phyloP scores from a whole-genome alignment of 176 grass and related monocot species.

The Luzula sylvatica region DNA sequence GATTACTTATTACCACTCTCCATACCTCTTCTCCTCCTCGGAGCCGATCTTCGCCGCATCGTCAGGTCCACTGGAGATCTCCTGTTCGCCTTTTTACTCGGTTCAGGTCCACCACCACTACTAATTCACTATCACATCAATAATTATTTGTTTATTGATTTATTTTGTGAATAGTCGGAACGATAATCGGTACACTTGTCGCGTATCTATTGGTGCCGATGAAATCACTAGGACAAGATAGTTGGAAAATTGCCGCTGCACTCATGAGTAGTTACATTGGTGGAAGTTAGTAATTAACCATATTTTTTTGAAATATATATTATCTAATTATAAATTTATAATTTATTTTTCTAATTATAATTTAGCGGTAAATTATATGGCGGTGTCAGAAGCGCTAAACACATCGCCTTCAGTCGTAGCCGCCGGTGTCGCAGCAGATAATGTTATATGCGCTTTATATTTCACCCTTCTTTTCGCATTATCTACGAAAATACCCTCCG shows the following conservation, averaged over 20 bases:
- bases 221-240: constrained; percentile 71
- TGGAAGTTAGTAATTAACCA: constrained; percentile 33
- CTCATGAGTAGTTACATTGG: constrained; percentile 97
- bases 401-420: constrained; percentile 55
- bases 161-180: constrained; percentile 33
- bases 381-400: constrained; percentile 50
- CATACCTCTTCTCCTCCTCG: constrained; percentile 74
- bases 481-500: constrained; percentile 60
- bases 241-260: constrained; percentile 88
- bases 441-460: constrained; percentile 74
- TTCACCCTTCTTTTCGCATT: constrained; percentile 70
- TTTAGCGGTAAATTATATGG: constrained; percentile 75
- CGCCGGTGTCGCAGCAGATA: constrained; percentile 79
- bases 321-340: constrained; percentile 3
- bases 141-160: background rate
- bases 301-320: background rate
- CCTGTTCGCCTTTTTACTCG: constrained; percentile 69
- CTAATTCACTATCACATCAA: background rate
- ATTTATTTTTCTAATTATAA: background rate
- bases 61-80: constrained; percentile 61
- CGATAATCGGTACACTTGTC: constrained; percentile 42
- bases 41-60: constrained; percentile 72
- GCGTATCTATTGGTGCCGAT: constrained; percentile 70
- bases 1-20: constrained; percentile 56
- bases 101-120: constrained; percentile 25